phyloP scores from a whole-genome alignment of 345 rosid genomes.

The Ailanthus altissimus region DNA sequence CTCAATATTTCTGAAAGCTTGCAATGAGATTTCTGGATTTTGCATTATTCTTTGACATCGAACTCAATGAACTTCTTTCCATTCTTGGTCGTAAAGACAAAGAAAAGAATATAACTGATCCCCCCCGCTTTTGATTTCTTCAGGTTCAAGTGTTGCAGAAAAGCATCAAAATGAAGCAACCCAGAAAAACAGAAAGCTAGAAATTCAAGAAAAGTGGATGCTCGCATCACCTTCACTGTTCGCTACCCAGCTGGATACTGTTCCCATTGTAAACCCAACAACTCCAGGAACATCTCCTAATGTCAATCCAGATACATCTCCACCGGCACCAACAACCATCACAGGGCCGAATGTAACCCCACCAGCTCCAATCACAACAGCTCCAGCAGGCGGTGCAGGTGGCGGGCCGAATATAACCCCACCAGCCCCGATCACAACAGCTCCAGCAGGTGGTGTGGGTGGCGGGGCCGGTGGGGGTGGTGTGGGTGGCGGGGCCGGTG shows the following conservation, averaged over 20 bases:
- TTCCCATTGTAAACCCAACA: constrained; percentile 78
- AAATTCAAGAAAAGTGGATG: constrained; percentile 29
- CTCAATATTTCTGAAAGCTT: background rate
- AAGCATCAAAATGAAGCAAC: constrained; percentile 35
- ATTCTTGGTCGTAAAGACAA: background rate
- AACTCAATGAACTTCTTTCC: background rate
- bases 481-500: too few relatives aligned
- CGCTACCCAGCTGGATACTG: constrained; percentile 38
- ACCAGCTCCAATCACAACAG: constrained; percentile 30
- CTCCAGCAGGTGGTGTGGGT: constrained; percentile 22
- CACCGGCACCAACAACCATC: constrained; percentile 21
- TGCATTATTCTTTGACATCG: constrained; percentile 5
- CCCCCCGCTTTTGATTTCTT: constrained; percentile 25
- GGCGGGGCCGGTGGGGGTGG: constrained; percentile 32
- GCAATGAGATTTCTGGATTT: background rate
- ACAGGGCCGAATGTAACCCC: constrained; percentile 23
- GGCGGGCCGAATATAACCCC: constrained; percentile 27
- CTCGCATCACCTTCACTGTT: constrained; percentile 30
- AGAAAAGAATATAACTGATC: constrained; percentile 20
- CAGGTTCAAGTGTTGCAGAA: constrained; percentile 53
- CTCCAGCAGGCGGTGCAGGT: too few relatives aligned
- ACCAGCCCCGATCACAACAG: constrained; percentile 34
- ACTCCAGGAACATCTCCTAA: constrained; percentile 47
- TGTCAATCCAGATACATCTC: constrained; percentile 22
- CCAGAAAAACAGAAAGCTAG: constrained; percentile 23